Conservation (phyloP, 495 filamentous ascomycete species). For the Aspergillus sclerotiicarbonarius region DNA sequence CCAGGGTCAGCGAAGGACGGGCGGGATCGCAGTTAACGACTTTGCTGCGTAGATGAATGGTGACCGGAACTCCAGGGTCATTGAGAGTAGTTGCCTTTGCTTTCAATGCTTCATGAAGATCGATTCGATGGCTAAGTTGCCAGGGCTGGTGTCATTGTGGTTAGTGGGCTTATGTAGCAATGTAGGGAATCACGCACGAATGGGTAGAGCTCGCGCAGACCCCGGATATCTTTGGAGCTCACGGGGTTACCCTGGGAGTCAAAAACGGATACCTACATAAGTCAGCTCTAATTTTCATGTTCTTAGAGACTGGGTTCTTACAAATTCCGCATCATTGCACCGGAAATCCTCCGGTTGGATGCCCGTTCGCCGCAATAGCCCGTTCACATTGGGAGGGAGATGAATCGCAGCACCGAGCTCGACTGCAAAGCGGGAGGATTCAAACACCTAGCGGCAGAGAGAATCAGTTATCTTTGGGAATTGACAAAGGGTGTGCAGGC, state of each 20-base stretch:
- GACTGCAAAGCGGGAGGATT: conserved; percentile 2
- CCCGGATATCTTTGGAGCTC: conserved; percentile 1
- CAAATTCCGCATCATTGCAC: not conserved
- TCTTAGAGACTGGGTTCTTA: not conserved
- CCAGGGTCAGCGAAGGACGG: not conserved
- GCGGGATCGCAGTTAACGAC: not conserved
- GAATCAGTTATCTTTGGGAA: not conserved
- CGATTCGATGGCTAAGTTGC: conserved; percentile 2
- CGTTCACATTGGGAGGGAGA: conserved; percentile 5
- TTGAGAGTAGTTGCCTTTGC: not conserved
- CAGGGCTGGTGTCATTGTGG: not conserved
- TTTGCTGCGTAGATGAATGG: conserved; percentile 1
- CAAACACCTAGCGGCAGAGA: conserved; percentile 1
- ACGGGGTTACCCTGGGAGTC: conserved; percentile 4
- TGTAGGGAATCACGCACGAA: too few species aligned
- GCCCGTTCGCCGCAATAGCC: not conserved
- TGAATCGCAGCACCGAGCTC: conserved; percentile 9
- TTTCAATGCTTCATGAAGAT: conserved; percentile 7
- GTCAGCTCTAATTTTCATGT: not conserved
- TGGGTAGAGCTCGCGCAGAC: not conserved
- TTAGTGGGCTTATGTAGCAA: not conserved
- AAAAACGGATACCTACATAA: not conserved
- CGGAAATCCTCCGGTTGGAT: conserved; percentile 1
- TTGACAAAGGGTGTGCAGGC: not conserved
- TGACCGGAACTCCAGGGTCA: not conserved